Base-by-base conservation (phyloP, 2,329 filamentous ascomycete genomes). In the Orbilia blumenaviensis region DNA sequence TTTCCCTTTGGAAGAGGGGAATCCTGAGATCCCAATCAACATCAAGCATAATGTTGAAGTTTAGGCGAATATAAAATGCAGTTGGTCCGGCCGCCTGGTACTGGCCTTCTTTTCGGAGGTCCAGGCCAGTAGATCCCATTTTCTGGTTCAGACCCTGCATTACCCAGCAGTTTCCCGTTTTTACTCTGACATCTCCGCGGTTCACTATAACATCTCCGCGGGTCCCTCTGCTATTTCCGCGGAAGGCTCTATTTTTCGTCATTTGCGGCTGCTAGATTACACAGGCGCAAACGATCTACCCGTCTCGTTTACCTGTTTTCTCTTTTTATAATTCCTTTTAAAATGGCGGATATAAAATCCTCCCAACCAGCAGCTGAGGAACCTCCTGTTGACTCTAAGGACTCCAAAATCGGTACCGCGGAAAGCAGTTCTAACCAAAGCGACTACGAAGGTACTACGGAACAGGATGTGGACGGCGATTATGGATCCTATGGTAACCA, bases 401-500 rank as follows among this genome's bases (percentile, higher is more conserved):
- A 38, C 36, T 29, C 41, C 21, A 52, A 32, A 38, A 23, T 18
- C 5, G 52, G 29, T 16, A 38, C 32, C n/a, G 69, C 62, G 16
- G 69, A 67, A 4, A 67, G 42, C 21, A 74, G 61, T n/a, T 75
- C 69, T 18, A 52, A 21, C 16, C 62, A 62, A 29, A 67, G 69
- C 54, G 62, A 63, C 16, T 66, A 66, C 52, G 69, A 62, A 3
- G 56, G 14, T 32, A 18, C 25, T 12, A 62, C 69, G n/a, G 69
- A 74, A 1, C 69, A 74, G 18, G 69, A 75, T 16, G 67, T 77
- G 34, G 73, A 74, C 18, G 78, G 77, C 38, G 78, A 79, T 14
- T 82, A 82, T 54, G 82, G 82, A 6, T 83, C 82, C 9, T 79
- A 80, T 14, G 77, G 81, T 1, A 81, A 83, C n/a, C 84, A 85